Percentiles rank a stretch among this genome's conserved stretches.
These are phyloP conservation scores for Lenzites betulinus DNA, from an alignment of 768 basidiomycete genomes.

Conservation along the genomic window DNA sequence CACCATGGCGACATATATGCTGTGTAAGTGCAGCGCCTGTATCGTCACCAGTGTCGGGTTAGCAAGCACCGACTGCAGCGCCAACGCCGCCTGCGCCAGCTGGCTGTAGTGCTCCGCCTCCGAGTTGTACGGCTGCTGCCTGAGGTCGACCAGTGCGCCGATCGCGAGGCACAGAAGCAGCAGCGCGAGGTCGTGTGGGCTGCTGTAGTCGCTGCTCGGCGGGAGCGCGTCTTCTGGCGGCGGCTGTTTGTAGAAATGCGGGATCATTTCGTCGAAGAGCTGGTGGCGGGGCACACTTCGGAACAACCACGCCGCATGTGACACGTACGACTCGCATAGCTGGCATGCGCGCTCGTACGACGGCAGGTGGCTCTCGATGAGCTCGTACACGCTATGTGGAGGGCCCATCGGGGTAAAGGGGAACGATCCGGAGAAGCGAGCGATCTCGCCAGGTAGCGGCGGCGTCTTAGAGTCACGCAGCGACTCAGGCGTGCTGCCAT, in stretches of 20 bases:
- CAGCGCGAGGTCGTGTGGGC: constrained; percentile 37
- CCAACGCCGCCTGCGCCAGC: constrained; percentile 63
- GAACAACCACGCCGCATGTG: constrained; percentile 55
- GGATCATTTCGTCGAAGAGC: constrained; percentile 65
- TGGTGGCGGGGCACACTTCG: constrained; percentile 49
- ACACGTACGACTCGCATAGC: constrained; percentile 48
- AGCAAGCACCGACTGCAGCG: constrained; percentile 67
- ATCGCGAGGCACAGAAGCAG: constrained; percentile 35
- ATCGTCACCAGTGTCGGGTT: constrained; percentile 72
- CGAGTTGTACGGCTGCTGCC: constrained; percentile 33
- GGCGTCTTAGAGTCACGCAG: constrained; percentile 33
- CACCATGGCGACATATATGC: constrained; percentile 71
- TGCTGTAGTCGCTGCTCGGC: constrained; percentile 37
- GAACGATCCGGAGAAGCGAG: constrained; percentile 60
- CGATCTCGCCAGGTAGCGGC: constrained; percentile 33
- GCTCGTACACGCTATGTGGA: constrained; percentile 44
- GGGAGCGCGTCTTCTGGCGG: constrained; percentile 25
- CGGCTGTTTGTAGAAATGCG: constrained; percentile 51
- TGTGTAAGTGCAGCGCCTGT: constrained; percentile 67
- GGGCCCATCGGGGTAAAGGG: constrained; percentile 64
- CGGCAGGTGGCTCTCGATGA: constrained; percentile 59
- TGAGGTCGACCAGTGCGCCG: constrained; percentile 34
- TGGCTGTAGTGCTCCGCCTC: constrained; percentile 64
- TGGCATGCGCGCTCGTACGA: constrained; percentile 48
- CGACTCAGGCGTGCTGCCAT: constrained; percentile 31